phyloP scores from a whole-genome alignment of 345 rosid species.

The Linum tenue region DNA sequence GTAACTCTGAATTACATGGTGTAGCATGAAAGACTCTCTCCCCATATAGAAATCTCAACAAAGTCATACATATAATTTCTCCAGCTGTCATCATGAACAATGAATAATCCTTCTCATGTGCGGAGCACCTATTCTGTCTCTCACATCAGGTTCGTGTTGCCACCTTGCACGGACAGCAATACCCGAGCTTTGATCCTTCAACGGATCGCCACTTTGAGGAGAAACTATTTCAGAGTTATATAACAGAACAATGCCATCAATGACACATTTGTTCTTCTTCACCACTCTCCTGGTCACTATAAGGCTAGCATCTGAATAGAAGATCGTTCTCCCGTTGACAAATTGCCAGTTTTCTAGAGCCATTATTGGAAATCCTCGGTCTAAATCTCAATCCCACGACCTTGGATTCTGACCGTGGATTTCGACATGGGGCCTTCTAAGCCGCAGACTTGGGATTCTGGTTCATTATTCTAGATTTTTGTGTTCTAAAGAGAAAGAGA shows the following conservation, averaged over 20 bases:
- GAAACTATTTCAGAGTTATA: conserved; percentile 22
- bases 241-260: conserved; percentile 14
- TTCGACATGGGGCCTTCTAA: too few relatives aligned
- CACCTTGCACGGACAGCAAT: conserved; percentile 49
- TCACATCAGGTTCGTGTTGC: conserved; percentile 79
- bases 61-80: conserved; percentile 44
- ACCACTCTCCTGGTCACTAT: conserved; percentile 31
- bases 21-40: conserved; percentile 98
- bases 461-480: too few relatives aligned
- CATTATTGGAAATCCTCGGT: too few relatives aligned
- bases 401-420: too few relatives aligned
- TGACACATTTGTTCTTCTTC: conserved; percentile 24
- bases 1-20: conserved; percentile 52
- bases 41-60: conserved; percentile 82
- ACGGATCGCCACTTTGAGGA: conserved; percentile 17
- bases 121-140: conserved; percentile 58
- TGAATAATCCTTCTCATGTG: conserved; percentile 67
- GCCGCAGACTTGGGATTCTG: too few relatives aligned
- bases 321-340: conserved; percentile 34
- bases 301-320: conserved; percentile 22
- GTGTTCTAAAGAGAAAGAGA: too few relatives aligned
- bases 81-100: conserved; percentile 59
- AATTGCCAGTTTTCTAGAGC: conserved; percentile 31
- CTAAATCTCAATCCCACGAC: conserved; percentile 22
- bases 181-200: conserved; percentile 20